These are phyloP conservation scores for Fusarium praegraminearum DNA, from an alignment of 2,329 filamentous ascomycete genomes.

Conservation along the genomic window DNA sequence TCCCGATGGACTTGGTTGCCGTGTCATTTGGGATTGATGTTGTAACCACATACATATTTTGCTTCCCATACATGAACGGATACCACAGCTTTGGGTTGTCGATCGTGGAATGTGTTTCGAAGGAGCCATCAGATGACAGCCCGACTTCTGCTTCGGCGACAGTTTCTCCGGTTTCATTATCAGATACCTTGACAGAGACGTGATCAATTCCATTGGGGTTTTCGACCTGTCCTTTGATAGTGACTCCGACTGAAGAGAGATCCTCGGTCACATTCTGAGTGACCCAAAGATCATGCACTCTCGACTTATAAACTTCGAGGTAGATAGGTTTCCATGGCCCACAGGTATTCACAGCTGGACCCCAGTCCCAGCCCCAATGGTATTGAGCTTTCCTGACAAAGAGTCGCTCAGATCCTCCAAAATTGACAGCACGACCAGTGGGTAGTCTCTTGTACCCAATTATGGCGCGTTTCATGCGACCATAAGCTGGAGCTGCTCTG, in stretches of 20 bases:
- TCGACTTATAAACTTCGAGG: not conserved
- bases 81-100: not conserved
- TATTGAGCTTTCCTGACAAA: slow-evolving; percentile 13
- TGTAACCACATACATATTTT: not conserved
- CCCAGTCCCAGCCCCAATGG: slow-evolving; percentile 30
- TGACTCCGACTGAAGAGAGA: not conserved
- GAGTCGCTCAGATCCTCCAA: slow-evolving; percentile 4
- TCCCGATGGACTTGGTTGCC: not conserved
- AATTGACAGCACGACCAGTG: not conserved
- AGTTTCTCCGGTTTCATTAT: fast-evolving
- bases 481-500: slow-evolving; percentile 4
- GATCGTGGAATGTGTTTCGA: not conserved
- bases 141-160: not conserved
- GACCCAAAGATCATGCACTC: not conserved
- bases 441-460: slow-evolving; percentile 10
- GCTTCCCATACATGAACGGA: slow-evolving; percentile 1
- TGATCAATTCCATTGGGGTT: fast-evolving
- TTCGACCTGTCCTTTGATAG: not conserved
- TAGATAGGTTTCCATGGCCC: slow-evolving; percentile 8
- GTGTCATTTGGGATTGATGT: not conserved
- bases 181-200: not conserved
- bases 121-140: fast-evolving
- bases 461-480: not conserved
- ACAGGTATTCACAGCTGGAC: slow-evolving; percentile 1
- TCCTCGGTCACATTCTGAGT: not conserved